Evolutionary conservation across 306 rosid species (phyloP).

Genomic region (Styphnolobium japonicum): DNA sequence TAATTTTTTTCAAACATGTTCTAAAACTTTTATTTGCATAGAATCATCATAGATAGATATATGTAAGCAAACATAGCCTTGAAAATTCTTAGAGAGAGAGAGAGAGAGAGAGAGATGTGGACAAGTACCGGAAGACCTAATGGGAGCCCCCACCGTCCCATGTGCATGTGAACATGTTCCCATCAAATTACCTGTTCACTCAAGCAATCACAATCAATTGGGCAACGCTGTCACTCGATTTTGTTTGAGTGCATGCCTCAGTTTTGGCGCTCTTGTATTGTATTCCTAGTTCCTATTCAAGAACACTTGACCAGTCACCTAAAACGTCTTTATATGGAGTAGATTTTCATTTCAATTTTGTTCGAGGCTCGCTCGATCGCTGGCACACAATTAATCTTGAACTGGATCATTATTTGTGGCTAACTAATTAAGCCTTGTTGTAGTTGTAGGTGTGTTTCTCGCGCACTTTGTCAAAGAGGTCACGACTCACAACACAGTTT

Average conservation of each 20-base stretch:
- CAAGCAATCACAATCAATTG: slow-evolving; percentile 9
- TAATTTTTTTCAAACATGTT: too few relatives aligned
- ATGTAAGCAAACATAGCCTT: neutral
- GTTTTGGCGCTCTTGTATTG: neutral
- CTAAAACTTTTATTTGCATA: neutral
- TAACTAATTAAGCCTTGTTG: too few relatives aligned
- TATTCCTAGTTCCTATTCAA: neutral
- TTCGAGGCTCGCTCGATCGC: too few relatives aligned
- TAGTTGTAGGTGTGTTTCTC: too few relatives aligned
- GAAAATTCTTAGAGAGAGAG: neutral
- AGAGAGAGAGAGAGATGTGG: slow-evolving; percentile 30
- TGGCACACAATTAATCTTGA: too few relatives aligned
- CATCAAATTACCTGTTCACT: slow-evolving; percentile 18
- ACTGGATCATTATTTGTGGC: too few relatives aligned
- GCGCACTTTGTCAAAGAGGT: too few relatives aligned
- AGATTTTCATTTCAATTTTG: too few relatives aligned
- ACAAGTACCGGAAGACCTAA: slow-evolving; percentile 42
- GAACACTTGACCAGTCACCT: neutral
- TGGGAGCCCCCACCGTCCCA: slow-evolving; percentile 50
- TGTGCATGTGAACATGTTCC: slow-evolving; percentile 67
- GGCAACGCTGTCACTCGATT: neutral
- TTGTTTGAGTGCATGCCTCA: neutral
- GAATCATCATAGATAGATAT: neutral
- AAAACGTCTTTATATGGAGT: neutral
- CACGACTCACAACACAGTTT: too few relatives aligned